Evolutionary conservation across 495 filamentous ascomycete genomes (phyloP).

Genomic region (Penicillium ochrochloron): DNA sequence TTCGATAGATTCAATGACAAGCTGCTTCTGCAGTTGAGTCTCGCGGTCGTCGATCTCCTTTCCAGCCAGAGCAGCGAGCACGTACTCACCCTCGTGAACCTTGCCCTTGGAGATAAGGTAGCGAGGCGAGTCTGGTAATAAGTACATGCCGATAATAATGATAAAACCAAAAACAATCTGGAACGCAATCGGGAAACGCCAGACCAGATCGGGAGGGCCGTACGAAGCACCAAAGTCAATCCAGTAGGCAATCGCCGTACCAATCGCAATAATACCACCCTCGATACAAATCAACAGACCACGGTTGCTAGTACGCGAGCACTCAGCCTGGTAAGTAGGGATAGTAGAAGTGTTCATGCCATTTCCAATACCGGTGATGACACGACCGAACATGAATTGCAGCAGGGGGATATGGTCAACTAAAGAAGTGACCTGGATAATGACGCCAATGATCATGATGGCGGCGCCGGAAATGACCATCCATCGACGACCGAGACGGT

Average conservation of each 20-base stretch:
- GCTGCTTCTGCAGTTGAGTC: slow-evolving; percentile 60
- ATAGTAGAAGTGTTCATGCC: slow-evolving; percentile 81
- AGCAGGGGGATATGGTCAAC: slow-evolving; percentile 50
- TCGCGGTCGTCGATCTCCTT: slow-evolving; percentile 62
- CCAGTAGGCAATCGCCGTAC: slow-evolving; percentile 79
- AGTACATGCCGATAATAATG: slow-evolving; percentile 65
- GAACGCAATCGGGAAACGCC: slow-evolving; percentile 85
- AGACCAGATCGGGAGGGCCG: slow-evolving; percentile 64
- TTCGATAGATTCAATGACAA: slow-evolving; percentile 76
- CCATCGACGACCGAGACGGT: slow-evolving; percentile 68
- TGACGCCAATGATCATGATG: slow-evolving; percentile 81
- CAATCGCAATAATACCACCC: slow-evolving; percentile 78
- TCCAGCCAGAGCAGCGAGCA: slow-evolving; percentile 70
- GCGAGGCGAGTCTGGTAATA: slow-evolving; percentile 76
- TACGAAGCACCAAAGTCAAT: slow-evolving; percentile 81
- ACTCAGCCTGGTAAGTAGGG: slow-evolving; percentile 81
- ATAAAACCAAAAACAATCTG: slow-evolving; percentile 75
- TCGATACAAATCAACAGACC: slow-evolving; percentile 86
- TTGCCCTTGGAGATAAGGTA: slow-evolving; percentile 73
- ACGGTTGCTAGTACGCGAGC: slow-evolving; percentile 74
- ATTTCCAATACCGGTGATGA: slow-evolving; percentile 76
- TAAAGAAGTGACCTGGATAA: slow-evolving; percentile 71
- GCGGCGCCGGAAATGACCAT: slow-evolving; percentile 63
- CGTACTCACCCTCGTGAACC: slow-evolving; percentile 67
- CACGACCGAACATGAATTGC: slow-evolving; percentile 77